phyloP scores from a whole-genome alignment of 2,329 filamentous ascomycete species.

The Fusarium liriodendri region DNA sequence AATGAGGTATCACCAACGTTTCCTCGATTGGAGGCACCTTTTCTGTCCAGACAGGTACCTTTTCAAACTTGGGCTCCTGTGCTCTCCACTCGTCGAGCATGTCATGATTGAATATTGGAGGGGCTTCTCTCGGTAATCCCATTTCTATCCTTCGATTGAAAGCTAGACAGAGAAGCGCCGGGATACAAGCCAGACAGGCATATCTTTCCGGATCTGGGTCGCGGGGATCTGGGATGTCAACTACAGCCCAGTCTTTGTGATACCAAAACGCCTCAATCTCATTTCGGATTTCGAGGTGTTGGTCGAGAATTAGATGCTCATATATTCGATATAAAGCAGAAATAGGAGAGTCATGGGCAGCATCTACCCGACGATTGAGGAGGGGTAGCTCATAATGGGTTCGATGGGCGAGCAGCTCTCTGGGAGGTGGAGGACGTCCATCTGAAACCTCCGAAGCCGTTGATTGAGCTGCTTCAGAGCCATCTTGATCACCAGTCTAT shows the following conservation, averaged over 20 bases:
- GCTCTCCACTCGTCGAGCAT: slow-evolving; percentile 31
- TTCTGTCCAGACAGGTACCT: slow-evolving; percentile 17
- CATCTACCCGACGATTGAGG: slow-evolving; percentile 17
- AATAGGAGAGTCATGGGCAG: slow-evolving; percentile 7
- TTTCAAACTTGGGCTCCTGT: slow-evolving; percentile 22
- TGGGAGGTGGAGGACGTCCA: slow-evolving; percentile 11
- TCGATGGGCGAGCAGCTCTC: slow-evolving; percentile 16
- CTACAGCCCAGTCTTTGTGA: slow-evolving; percentile 21
- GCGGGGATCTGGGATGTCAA: slow-evolving; percentile 29
- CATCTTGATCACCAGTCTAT: slow-evolving; percentile 5
- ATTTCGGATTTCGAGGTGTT: slow-evolving; percentile 29
- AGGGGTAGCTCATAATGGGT: slow-evolving; percentile 26
- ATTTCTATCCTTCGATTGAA: slow-evolving; percentile 32
- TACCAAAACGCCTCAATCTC: slow-evolving; percentile 35
- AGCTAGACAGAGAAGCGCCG: slow-evolving; percentile 18
- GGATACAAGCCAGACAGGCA: slow-evolving; percentile 36
- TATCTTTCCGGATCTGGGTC: slow-evolving; percentile 34
- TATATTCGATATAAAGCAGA: slow-evolving; percentile 34
- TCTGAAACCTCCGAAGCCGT: not conserved
- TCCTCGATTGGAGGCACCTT: slow-evolving; percentile 11
- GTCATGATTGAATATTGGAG: slow-evolving; percentile 24
- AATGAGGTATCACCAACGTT: slow-evolving; percentile 23
- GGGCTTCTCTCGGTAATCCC: slow-evolving; percentile 30
- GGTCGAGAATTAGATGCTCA: slow-evolving; percentile 28
- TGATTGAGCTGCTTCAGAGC: not conserved